Percentiles rank a stretch among this genome's conserved stretches.
Evolutionary conservation across 2,329 filamentous ascomycete species (phyloP).

Genomic region (Huntiella bhutanensis): DNA sequence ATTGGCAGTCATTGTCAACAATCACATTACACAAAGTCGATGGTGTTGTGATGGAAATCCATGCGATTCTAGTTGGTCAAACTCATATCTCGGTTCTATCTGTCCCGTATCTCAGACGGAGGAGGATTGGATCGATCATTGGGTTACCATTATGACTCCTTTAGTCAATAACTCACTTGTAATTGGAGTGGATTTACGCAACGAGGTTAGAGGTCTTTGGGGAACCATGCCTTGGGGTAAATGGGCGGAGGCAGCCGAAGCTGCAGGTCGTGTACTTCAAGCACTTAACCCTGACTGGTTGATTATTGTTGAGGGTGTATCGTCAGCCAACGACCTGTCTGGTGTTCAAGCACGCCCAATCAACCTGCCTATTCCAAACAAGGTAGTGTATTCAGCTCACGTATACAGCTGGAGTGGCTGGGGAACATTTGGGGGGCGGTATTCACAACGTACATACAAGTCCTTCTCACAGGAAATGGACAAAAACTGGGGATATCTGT

Average conservation of each 20-base stretch:
- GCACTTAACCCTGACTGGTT: slow-evolving; percentile 43
- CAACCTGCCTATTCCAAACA: slow-evolving; percentile 31
- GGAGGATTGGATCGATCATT: slow-evolving; percentile 46
- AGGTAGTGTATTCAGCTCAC: slow-evolving; percentile 48
- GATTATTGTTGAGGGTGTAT: slow-evolving; percentile 48
- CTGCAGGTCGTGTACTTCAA: slow-evolving; percentile 40
- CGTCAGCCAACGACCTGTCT: slow-evolving; percentile 45
- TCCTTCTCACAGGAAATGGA: slow-evolving; percentile 46
- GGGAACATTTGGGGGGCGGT: slow-evolving; percentile 41
- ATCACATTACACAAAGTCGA: slow-evolving; percentile 49
- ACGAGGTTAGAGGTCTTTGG: slow-evolving; percentile 51
- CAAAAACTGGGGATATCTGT: slow-evolving; percentile 46
- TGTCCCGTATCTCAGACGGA: slow-evolving; percentile 45
- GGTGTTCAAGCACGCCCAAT: slow-evolving; percentile 37
- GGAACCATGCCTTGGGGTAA: slow-evolving; percentile 47
- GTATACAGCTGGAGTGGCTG: slow-evolving; percentile 54
- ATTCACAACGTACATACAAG: slow-evolving; percentile 38
- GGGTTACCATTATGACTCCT: slow-evolving; percentile 43
- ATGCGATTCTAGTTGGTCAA: slow-evolving; percentile 48
- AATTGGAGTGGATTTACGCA: slow-evolving; percentile 47
- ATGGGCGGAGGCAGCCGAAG: slow-evolving; percentile 46
- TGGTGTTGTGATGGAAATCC: slow-evolving; percentile 53
- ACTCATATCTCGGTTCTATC: slow-evolving; percentile 40
- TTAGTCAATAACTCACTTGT: slow-evolving; percentile 40
- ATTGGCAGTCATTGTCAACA: slow-evolving; percentile 47